Evolutionary conservation across 1,284 basidiomycete genomes (phyloP), one percentile per base, ranked within the genome.

Genomic region (Xanthoconium separans): DNA sequence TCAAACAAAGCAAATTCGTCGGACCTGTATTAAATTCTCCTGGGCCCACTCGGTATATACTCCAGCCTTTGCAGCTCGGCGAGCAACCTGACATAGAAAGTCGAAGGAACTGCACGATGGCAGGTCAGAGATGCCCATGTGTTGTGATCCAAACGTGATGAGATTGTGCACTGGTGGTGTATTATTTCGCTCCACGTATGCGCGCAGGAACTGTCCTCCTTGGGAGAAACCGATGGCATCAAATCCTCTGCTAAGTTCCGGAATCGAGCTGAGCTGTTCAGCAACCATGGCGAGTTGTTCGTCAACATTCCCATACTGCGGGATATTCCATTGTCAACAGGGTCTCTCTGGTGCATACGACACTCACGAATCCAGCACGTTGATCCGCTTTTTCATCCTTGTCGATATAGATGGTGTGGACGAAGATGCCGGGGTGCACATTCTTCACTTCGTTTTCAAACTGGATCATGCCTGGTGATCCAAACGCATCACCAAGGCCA

Each of bases 191-290:
- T 98, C 91, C 16, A 92, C 85, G 60, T 95, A 95, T 31, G 88
- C 94, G 13, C 96, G 83, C 40, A 98, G 78, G 71, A 98, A 95
- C 62, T 97, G 92, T 2, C 96, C 95, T 34, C 84, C 94, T 81
- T 97, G 94, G 1, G 91, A 94, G 71, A 97, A 91, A 0, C 95
- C 95, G 53, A 97, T 88, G 3, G 88, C 95, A 69, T 97, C 92
- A 64, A 95, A 96, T 15, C 94, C 94, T 40, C 70, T 64, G 44
- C 74, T 56, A 9, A 98, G 79, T 64, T 96, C 87, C 1, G 85
- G 77, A 27, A 95, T 78, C 2, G 69, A 73, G 29, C 75, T 73
- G 4, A 98, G 75, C 69, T 95, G 89, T 42, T 81, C 75, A 41
- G 88, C 79, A 2, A 86, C 91, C 29, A 77, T 48, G 27, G 76